Evolutionary conservation across 495 filamentous ascomycete genomes (phyloP), one percentile per base, ranked within the genome.

Genomic region (Acidomyces sp.): DNA sequence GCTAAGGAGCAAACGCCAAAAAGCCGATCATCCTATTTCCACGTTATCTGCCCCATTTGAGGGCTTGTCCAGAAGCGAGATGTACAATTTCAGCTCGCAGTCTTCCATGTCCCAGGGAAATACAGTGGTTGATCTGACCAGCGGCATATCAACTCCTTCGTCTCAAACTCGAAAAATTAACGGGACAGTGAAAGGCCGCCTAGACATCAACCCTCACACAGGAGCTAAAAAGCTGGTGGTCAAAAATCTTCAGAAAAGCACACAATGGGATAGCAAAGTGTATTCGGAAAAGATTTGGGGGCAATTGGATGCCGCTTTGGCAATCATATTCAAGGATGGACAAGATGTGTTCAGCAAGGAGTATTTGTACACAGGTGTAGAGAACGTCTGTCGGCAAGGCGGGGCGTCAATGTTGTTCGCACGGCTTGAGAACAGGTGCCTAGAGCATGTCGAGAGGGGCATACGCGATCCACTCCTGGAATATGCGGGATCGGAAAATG

Each of bases 331-430:
- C 53, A 38, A 40, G 12, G 48, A 51, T 22, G 54, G 63, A 9
- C 64, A 70, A 24, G 63, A 68, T 39, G 69, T 72, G 1, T 67
- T 72, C 44, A 83, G 85, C 10, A 60, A 92, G 30, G 90, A 96
- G 56, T 79, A 84, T 43, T 67, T 97, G 7, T 95, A 96, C 57
- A 72, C 81, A 22, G 85, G 82, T 0, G 82, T 86, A 0, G 88
- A 96, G 65, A 87, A 88, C 53, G 67, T 92, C 0, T 96, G 90
- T 57, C 72, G 82, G 38, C 77, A 79, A 44, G 80, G 75, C 2
- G 69, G 71, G 46, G 79, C 84, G 1, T 61, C 66, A n/a, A 59
- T 70, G 13, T 55, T 94, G 28, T 76, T 69, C 31, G 66, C 72
- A 32, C 67, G 68, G 48, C 60, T 94, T 30, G 66, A 70, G 42